These are phyloP conservation scores for Priceomyces carsonii DNA, from an alignment of 805 yeast genomes.

Conservation along the genomic window DNA sequence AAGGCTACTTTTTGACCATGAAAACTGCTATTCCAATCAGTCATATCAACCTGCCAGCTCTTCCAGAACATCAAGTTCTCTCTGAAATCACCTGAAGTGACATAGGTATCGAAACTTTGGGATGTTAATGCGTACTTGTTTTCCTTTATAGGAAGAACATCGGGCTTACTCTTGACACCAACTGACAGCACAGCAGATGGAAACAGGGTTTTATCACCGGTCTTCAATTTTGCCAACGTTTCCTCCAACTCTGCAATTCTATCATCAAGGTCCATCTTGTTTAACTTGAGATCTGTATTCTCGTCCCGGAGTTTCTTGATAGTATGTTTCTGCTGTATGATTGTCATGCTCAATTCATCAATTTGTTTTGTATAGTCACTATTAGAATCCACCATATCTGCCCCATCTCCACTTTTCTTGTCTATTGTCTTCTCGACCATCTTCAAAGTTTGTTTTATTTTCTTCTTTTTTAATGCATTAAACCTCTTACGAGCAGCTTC, in stretches of 20 bases:
- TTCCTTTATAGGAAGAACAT: slow-evolving; percentile 28
- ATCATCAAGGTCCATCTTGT: slow-evolving; percentile 39
- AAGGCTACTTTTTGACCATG: slow-evolving; percentile 35
- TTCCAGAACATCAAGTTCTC: slow-evolving; percentile 72
- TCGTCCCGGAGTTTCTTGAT: slow-evolving; percentile 40
- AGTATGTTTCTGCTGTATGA: slow-evolving; percentile 33
- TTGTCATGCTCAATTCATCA: slow-evolving; percentile 20
- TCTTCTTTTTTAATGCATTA: slow-evolving; percentile 62
- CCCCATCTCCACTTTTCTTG: background rate
- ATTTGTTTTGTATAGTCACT: slow-evolving; percentile 8
- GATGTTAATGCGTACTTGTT: slow-evolving; percentile 31
- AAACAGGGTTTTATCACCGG: slow-evolving; percentile 4
- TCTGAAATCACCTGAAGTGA: slow-evolving; percentile 49
- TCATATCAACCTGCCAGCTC: slow-evolving; percentile 86
- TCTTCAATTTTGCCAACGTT: slow-evolving; percentile 14
- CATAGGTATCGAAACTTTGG: slow-evolving; percentile 17
- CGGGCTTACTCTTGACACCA: slow-evolving; percentile 22
- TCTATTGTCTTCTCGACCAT: background rate
- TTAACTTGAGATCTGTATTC: slow-evolving; percentile 42
- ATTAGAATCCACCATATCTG: background rate
- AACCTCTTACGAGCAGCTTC: slow-evolving; percentile 75
- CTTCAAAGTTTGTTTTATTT: background rate
- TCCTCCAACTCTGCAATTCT: slow-evolving; percentile 29
- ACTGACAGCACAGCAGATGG: slow-evolving; percentile 5
- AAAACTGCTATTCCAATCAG: slow-evolving; percentile 73